Base-by-base conservation (phyloP, 23 red algal genomes). In the Gracilaria domingensis region DNA sequence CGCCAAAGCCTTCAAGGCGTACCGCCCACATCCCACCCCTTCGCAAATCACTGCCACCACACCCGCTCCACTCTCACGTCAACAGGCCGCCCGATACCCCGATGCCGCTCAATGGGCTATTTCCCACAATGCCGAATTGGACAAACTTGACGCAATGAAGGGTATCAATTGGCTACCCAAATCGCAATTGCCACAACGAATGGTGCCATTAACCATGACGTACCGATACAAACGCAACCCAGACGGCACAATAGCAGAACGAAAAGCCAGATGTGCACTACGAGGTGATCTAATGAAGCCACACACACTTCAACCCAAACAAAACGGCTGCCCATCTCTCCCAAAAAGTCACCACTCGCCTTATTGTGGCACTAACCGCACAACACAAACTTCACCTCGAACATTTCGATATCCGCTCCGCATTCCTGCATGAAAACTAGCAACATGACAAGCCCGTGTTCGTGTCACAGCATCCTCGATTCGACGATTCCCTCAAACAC, bases 361-460 rank as follows among this genome's bases (percentile, higher is more conserved):
- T 72, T 7, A 49, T 87, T 13, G 32, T 74, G 5, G 59, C 83
- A 11, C 17, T 87, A 3, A 59, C 83, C 37, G 66, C 35, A 0
- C 29, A 37, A 87, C 36, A 87, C 34, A 53, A 87, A 72, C 34
- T 44, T 6, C n/a, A 13, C 23, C 18, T 69, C 34, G 66, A 58
- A 58, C 83, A 87, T 39, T 45, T 87, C 24, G 83, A 74, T 33
- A 87, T 87, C 0, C 49, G 14, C 44, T 57, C 83, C 44, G 83
- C 64, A 7, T 87, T 64, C 38, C 14, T 34, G 12, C 64, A 87
- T 25, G 62, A 87, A 87, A n/a, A 42, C 0, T 87, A 87, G 0
- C 16, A 48, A 72, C 6, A 87, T 56, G 18, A 38, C 17, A 74
- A 69, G 0, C 83, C 39, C 12, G 34, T 72, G 16, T 87, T 72